phyloP scores from a whole-genome alignment of 2,329 filamentous ascomycete genomes.

The Sporothrix mexicana region DNA sequence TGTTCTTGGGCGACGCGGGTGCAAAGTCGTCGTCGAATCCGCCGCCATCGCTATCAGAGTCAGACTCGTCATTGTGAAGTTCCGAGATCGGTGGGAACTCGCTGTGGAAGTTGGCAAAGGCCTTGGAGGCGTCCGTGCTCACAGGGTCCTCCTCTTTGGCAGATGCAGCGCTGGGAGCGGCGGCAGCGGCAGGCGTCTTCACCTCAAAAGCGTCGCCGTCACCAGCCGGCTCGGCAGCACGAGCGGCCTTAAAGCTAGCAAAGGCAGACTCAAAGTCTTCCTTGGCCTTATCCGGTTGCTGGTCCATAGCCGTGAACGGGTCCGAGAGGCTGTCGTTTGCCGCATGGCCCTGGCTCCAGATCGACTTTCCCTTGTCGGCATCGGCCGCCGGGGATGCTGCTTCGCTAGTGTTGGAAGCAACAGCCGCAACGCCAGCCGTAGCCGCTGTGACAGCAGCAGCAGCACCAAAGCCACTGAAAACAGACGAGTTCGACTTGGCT shows the following conservation, averaged over 20 bases:
- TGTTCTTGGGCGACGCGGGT: constrained; percentile 58
- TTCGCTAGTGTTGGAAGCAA: neutral
- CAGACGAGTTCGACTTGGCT: neutral
- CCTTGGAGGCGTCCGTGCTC: constrained; percentile 50
- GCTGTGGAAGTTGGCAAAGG: constrained; percentile 63
- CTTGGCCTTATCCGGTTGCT: constrained; percentile 62
- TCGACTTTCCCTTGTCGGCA: constrained; percentile 29
- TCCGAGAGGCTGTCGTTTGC: constrained; percentile 47
- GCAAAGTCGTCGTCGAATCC: constrained; percentile 96
- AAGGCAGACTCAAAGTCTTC: constrained; percentile 87
- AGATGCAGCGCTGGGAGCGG: constrained; percentile 39
- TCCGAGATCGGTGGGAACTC: constrained; percentile 97
- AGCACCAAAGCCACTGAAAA: constrained; percentile 16
- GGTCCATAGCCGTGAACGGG: constrained; percentile 60
- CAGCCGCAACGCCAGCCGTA: constrained; percentile 24
- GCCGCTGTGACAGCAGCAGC: constrained; percentile 27
- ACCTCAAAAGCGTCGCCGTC: constrained; percentile 31
- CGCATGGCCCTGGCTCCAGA: constrained; percentile 36
- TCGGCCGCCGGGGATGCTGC: constrained; percentile 10
- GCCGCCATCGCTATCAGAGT: constrained; percentile 71
- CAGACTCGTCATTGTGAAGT: constrained; percentile 80
- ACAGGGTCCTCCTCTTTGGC: constrained; percentile 46
- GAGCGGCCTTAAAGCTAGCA: constrained; percentile 68
- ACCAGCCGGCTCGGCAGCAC: constrained; percentile 24
- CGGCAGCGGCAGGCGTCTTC: constrained; percentile 19